Evolutionary conservation across 2,329 filamentous ascomycete genomes (phyloP).

Genomic region (Aspergillus amoenus): DNA sequence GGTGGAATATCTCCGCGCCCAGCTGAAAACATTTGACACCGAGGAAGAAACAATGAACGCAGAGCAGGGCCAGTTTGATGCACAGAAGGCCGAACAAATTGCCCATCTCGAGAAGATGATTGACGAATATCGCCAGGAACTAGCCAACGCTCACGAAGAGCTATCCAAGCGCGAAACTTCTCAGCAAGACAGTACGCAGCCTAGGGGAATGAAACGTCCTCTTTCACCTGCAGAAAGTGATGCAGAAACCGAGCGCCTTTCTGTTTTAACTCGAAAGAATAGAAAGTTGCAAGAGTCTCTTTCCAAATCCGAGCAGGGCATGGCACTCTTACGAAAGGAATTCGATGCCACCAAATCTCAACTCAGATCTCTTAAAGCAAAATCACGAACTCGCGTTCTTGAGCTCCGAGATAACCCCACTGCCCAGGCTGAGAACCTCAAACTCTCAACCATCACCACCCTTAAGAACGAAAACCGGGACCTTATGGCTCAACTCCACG

Average conservation of each 20-base stretch:
- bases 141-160: conserved; percentile 71
- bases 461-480: conserved; percentile 82
- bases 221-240: conserved; percentile 57
- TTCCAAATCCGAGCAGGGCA: conserved; percentile 65
- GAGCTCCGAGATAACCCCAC: conserved; percentile 92
- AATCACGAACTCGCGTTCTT: conserved; percentile 76
- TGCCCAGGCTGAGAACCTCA: conserved; percentile 78
- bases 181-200: conserved; percentile 42
- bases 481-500: conserved; percentile 70
- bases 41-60: conserved; percentile 82
- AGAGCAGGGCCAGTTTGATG: conserved; percentile 70
- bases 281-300: conserved; percentile 80
- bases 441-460: conserved; percentile 72
- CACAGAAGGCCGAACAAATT: conserved; percentile 70
- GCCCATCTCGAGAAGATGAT: conserved; percentile 81
- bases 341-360: conserved; percentile 71
- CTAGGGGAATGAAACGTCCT: conserved; percentile 62
- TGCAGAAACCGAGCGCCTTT: conserved; percentile 67
- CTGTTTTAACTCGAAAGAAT: conserved; percentile 83
- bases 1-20: conserved; percentile 88
- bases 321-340: conserved; percentile 71
- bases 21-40: conserved; percentile 81
- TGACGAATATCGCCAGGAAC: conserved; percentile 80
- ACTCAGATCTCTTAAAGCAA: conserved; percentile 64
- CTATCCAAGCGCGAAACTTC: conserved; percentile 63